These are phyloP conservation scores for Kuraishia ogatae DNA, from an alignment of 805 yeast genomes.

Conservation along the genomic window DNA sequence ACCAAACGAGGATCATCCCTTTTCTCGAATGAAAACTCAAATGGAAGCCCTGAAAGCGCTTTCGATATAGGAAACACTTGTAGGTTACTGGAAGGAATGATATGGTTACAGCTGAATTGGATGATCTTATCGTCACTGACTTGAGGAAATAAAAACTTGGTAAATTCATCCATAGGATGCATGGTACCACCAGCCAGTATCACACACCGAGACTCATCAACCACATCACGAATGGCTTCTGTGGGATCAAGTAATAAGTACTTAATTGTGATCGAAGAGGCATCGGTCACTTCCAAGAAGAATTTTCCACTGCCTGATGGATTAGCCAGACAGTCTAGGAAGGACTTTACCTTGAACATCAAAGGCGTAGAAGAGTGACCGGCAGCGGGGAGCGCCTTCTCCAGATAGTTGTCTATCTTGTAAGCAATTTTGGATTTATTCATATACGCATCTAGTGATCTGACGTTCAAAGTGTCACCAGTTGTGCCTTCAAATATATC, in stretches of 20 bases:
- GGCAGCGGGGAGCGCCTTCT: conserved; percentile 11
- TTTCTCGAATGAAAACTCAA: conserved; percentile 64
- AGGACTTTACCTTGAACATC: conserved; percentile 56
- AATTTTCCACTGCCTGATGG: conserved; percentile 73
- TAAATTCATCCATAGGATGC: conserved; percentile 5
- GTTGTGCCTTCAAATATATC: conserved; percentile 52
- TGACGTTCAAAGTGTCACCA: conserved; percentile 65
- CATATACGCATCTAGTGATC: conserved; percentile 57
- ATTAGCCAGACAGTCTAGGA: conserved; percentile 56
- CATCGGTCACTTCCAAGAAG: conserved; percentile 45
- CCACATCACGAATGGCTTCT: conserved; percentile 54
- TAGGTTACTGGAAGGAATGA: conserved; percentile 65
- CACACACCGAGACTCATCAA: conserved; percentile 59
- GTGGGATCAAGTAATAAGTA: conserved; percentile 80
- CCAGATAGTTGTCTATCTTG: conserved; percentile 69
- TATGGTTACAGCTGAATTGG: conserved; percentile 71
- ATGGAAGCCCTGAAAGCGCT: conserved; percentile 14
- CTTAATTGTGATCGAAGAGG: conserved; percentile 32
- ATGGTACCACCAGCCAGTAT: conserved; percentile 87
- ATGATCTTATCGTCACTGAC: conserved; percentile 30
- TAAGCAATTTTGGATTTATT: conserved; percentile 68
- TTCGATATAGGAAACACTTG: conserved; percentile 44
- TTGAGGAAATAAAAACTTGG: conserved; percentile 30
- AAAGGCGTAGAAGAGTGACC: conserved; percentile 36
- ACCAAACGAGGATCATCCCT: conserved; percentile 42